Base-by-base conservation (phyloP, 495 filamentous ascomycete species). In the Penicillium coffeae region DNA sequence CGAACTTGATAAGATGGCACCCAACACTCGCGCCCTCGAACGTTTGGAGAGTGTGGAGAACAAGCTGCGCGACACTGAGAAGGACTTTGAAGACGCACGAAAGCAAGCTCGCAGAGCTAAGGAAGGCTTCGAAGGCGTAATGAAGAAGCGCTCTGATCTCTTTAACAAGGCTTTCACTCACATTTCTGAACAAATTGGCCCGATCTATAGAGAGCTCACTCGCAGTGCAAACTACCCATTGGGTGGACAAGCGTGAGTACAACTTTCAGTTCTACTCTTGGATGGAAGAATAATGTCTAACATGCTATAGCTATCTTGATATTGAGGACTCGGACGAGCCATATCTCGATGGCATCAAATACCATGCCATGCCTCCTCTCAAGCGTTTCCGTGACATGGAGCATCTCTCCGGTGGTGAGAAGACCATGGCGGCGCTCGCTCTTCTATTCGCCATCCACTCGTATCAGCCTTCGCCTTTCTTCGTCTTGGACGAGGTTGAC, bases 311-410 rank as follows among this genome's bases (percentile, higher is more conserved):
- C 3, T 95, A 95, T 62, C 84, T 99, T 34, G 94, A 96, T 58
- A 89, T 90, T 61, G 89, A 91, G 59, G 90, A 96, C 67, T 85
- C 83, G 21, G 88, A 92, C 56, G 85, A 88, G 58, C 94, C 93
- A 0, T 97, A 95, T 69, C 81, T 95, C 0, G 87, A 86, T 42
- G 93, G 93, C 16, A 88, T 99, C 70, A 95, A 94, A 55, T 99
- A 97, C 69, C 89, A 96, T 66, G 93, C 94, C 55, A 97, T 96
- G 91, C 93, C 93, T 19, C 93, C 93, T 7, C 81, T 95, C 47
- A 99, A 99, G 73, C 90, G 93, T 44, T 99, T 97, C 83, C 81
- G 93, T 32, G 94, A 97, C 68, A 97, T 99, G 93, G 93, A 97
- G 67, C 92, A 95, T 62, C 79, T 99, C 18, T 95, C 89, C 9